A percentile compares a stretch with the other conserved stretches of the same genome.
These are phyloP conservation scores for Solanum hybrid DNA, from an alignment of 305 asterid genomes.

Conservation along the genomic window DNA sequence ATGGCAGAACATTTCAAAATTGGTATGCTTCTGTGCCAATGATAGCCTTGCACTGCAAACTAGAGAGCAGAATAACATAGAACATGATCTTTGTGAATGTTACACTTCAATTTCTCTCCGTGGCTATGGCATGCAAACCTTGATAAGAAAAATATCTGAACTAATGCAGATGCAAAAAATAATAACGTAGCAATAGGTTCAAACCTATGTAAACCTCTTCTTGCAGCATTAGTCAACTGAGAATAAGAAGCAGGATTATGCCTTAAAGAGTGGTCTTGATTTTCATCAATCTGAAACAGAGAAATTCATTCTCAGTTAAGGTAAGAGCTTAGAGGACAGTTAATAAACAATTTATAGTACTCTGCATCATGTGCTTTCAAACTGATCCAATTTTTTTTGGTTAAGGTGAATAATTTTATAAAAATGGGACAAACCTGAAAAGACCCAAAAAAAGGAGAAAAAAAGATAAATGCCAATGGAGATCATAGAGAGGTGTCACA, in stretches of 20 bases:
- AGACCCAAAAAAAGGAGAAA: not conserved
- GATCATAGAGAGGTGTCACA: not conserved
- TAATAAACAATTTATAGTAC: not conserved
- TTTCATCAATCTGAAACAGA: slow-evolving; percentile 57
- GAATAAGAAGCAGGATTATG: slow-evolving; percentile 46
- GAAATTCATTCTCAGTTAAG: not conserved
- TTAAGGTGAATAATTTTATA: not conserved
- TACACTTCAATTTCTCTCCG: not conserved
- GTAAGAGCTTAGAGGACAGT: not conserved
- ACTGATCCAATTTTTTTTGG: not conserved
- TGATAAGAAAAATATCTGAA: not conserved
- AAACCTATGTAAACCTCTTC: slow-evolving; percentile 77
- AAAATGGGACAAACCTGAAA: not conserved
- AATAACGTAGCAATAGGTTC: slow-evolving; percentile 15
- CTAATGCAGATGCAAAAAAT: not conserved
- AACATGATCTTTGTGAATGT: not conserved
- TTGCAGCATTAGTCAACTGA: slow-evolving; percentile 43
- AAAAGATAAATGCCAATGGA: not conserved
- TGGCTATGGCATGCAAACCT: not conserved
- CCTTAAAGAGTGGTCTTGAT: slow-evolving; percentile 35
- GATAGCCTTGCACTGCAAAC: not conserved
- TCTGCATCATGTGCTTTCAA: not conserved
- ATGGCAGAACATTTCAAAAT: not conserved
- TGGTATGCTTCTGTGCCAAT: not conserved
- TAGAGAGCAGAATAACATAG: not conserved